A percentile compares a stretch with the other conserved stretches of the same genome.
Evolutionary conservation across 1,284 basidiomycete species (phyloP).

Genomic region (Malassezia obtusa): DNA sequence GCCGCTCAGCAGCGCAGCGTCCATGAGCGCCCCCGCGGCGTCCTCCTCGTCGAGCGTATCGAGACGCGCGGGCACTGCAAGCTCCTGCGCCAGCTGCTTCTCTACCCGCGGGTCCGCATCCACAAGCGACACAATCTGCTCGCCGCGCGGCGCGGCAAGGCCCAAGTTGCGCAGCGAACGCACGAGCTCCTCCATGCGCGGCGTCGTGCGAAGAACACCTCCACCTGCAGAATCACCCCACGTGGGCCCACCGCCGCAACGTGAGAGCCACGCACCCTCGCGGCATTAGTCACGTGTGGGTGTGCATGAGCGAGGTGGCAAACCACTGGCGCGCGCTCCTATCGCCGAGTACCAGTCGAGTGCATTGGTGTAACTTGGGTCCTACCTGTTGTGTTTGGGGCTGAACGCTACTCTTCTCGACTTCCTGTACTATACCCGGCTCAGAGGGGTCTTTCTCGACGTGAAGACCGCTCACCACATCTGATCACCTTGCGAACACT

Average conservation of each 20-base stretch:
- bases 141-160: constrained; percentile 28
- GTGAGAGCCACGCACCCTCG: background rate
- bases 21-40: constrained; percentile 22
- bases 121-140: constrained; percentile 39
- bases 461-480: too few relatives aligned
- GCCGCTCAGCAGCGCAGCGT: constrained; percentile 39
- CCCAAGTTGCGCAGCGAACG: constrained; percentile 36
- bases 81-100: constrained; percentile 33
- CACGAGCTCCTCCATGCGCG: constrained; percentile 39
- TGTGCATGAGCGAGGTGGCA: background rate
- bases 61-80: constrained; percentile 23
- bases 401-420: too few relatives aligned
- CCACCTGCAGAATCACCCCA: background rate
- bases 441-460: too few relatives aligned
- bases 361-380: too few relatives aligned
- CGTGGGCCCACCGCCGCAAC: background rate
- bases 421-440: too few relatives aligned
- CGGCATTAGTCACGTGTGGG: background rate
- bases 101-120: constrained; percentile 32
- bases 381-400: too few relatives aligned
- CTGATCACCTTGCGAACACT: too few relatives aligned
- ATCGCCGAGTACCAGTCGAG: too few relatives aligned
- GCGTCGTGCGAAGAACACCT: background rate
- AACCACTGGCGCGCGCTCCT: too few relatives aligned
- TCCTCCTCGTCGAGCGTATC: constrained; percentile 11